These are phyloP conservation scores for Sistotremastrum suecicum DNA, from an alignment of 768 basidiomycete species.

Conservation along the genomic window DNA sequence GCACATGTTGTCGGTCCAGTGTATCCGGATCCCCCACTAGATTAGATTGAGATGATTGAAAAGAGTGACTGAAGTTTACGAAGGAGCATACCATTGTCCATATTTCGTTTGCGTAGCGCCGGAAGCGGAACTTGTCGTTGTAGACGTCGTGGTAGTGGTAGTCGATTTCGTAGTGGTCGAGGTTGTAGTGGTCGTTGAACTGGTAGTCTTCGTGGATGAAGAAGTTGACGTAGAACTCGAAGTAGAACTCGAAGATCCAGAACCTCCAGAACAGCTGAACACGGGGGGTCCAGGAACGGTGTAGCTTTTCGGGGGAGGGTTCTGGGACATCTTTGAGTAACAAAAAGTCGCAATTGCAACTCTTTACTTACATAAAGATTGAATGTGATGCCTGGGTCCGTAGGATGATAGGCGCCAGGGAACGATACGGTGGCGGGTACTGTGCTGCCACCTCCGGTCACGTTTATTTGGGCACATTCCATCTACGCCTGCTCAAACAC, in stretches of 20 bases:
- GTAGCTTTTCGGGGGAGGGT: slow-evolving; percentile 6
- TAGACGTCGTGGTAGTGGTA: not conserved
- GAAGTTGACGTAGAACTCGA: slow-evolving; percentile 1
- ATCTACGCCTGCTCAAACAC: slow-evolving; percentile 10
- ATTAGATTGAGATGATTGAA: too few relatives aligned
- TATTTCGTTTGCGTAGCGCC: slow-evolving; percentile 2
- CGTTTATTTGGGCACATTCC: slow-evolving; percentile 24
- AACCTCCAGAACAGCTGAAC: slow-evolving; percentile 14
- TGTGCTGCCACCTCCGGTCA: slow-evolving; percentile 20
- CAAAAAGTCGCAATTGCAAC: not conserved
- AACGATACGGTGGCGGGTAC: slow-evolving; percentile 7
- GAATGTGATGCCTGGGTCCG: slow-evolving; percentile 21
- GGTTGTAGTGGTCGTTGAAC: not conserved
- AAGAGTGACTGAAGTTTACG: too few relatives aligned
- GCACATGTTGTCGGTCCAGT: too few relatives aligned
- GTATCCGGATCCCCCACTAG: too few relatives aligned
- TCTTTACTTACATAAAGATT: slow-evolving; percentile 15
- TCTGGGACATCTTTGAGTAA: not conserved
- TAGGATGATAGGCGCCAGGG: slow-evolving; percentile 13
- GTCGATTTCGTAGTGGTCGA: not conserved
- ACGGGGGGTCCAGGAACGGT: slow-evolving; percentile 17
- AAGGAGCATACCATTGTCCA: not conserved
- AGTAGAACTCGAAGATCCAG: not conserved
- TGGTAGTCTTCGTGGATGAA: not conserved
- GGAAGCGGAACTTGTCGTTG: not conserved